Percentiles rank a stretch among this genome's conserved stretches.
These are phyloP conservation scores for Boechera retrofracta DNA, from an alignment of 345 rosid genomes.

Conservation along the genomic window DNA sequence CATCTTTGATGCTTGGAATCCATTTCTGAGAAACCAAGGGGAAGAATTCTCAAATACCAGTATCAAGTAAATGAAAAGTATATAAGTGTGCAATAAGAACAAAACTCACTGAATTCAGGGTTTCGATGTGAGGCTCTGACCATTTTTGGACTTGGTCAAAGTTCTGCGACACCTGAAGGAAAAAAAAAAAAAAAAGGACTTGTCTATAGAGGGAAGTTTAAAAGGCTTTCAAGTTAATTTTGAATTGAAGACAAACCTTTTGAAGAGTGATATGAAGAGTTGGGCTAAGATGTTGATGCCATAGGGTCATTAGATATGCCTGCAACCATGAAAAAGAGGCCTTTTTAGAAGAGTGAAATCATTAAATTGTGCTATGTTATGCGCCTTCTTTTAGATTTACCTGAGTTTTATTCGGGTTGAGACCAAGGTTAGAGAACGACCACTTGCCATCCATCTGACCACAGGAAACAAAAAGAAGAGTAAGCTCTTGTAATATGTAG, in stretches of 20 bases:
- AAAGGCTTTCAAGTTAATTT: conserved; percentile 3
- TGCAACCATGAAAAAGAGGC: conserved; percentile 21
- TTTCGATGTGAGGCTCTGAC: conserved; percentile 45
- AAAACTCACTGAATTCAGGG: conserved; percentile 47
- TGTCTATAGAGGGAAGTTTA: not conserved
- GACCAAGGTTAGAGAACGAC: conserved; percentile 46
- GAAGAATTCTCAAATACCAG: conserved; percentile 10
- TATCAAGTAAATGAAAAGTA: conserved; percentile 18
- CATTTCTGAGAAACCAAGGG: conserved; percentile 42
- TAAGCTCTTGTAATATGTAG: conserved; percentile 11
- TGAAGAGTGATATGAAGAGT: conserved; percentile 41
- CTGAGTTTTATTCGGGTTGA: conserved; percentile 43
- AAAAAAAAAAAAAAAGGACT: not conserved
- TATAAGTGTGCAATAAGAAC: conserved; percentile 3
- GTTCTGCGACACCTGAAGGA: conserved; percentile 34
- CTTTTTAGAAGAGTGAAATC: not conserved
- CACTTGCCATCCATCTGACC: conserved; percentile 42
- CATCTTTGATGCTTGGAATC: conserved; percentile 52
- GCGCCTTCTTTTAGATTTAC: conserved; percentile 29
- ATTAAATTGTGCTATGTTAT: not conserved
- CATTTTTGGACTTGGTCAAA: conserved; percentile 43
- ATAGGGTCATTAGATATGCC: conserved; percentile 41
- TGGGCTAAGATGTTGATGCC: conserved; percentile 53
- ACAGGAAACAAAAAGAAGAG: not conserved
- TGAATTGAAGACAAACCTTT: conserved; percentile 44